Evolutionary conservation across 108 stramenopile species (phyloP).

Genomic region (Tribonema minus): DNA sequence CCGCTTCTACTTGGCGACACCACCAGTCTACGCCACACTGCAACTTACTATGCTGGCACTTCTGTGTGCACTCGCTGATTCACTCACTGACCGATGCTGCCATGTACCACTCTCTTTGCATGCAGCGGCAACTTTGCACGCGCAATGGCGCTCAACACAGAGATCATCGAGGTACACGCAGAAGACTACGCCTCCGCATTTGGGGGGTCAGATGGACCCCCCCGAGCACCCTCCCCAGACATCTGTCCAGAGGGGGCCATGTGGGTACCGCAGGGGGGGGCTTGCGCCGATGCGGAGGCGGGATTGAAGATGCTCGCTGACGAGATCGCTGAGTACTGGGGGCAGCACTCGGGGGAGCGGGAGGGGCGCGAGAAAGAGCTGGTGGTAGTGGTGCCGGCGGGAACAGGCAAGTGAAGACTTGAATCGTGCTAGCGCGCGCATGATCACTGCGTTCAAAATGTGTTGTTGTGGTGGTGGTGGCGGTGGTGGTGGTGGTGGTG

Average conservation of each 20-base stretch:
- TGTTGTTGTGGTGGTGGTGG: too few species aligned
- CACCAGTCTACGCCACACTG: too few species aligned
- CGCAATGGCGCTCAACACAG: slow-evolving; percentile 72
- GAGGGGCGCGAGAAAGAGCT: background rate
- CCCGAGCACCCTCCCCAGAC: background rate
- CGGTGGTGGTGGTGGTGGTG: too few species aligned
- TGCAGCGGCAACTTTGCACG: slow-evolving; percentile 78
- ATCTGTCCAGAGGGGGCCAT: slow-evolving; percentile 1
- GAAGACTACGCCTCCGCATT: slow-evolving; percentile 55
- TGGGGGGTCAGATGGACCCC: slow-evolving; percentile 15
- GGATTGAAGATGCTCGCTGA: slow-evolving; percentile 22
- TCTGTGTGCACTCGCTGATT: too few species aligned
- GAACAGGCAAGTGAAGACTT: too few species aligned
- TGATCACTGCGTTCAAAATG: too few species aligned
- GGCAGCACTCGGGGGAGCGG: background rate
- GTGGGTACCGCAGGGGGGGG: slow-evolving; percentile 38
- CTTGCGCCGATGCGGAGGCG: slow-evolving; percentile 30
- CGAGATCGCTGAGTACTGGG: slow-evolving; percentile 33
- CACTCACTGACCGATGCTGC: too few species aligned
- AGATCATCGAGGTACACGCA: slow-evolving; percentile 67
- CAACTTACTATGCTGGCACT: too few species aligned
- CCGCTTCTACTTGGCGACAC: too few species aligned
- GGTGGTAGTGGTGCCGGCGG: slow-evolving; percentile 44
- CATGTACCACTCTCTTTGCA: too few species aligned
- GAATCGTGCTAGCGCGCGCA: too few species aligned